These are phyloP conservation scores for Panaeolus papilionaceus DNA, from an alignment of 768 basidiomycete genomes.

Conservation along the genomic window DNA sequence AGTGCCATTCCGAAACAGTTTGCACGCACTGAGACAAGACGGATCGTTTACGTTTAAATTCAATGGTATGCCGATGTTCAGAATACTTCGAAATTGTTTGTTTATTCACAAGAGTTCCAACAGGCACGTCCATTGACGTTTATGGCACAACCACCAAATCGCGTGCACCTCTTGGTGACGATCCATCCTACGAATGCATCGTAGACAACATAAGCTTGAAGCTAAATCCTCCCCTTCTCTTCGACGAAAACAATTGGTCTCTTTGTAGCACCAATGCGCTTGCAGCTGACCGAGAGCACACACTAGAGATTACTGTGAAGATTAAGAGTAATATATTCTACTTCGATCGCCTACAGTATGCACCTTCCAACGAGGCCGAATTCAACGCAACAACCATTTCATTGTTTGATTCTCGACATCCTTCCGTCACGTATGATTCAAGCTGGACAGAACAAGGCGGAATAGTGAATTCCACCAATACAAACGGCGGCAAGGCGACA, in stretches of 20 bases:
- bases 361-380: conserved; percentile 11
- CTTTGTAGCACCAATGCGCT: conserved; percentile 16
- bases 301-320: conserved; percentile 19
- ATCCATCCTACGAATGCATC: conserved; percentile 22
- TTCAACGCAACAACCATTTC: conserved; percentile 8
- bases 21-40: conserved; percentile 33
- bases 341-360: conserved; percentile 18
- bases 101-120: background rate
- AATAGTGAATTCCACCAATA: conserved; percentile 13
- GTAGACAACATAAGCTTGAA: conserved; percentile 19
- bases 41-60: conserved; percentile 34
- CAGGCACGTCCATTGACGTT: background rate
- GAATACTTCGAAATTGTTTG: too few relatives aligned
- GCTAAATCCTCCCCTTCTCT: conserved; percentile 1
- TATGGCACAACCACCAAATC: conserved; percentile 18
- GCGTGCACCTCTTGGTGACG: conserved; percentile 17
- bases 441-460: conserved; percentile 9
- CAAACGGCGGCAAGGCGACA: background rate
- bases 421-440: conserved; percentile 15
- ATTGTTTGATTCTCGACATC: conserved; percentile 11
- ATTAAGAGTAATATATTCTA: conserved; percentile 22
- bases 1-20: conserved; percentile 33
- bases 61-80: conserved; percentile 26
- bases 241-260: conserved; percentile 21
- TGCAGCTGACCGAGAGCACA: conserved; percentile 19